Evolutionary conservation across 116 monocot genomes (phyloP).

Genomic region (Iris pallida): DNA sequence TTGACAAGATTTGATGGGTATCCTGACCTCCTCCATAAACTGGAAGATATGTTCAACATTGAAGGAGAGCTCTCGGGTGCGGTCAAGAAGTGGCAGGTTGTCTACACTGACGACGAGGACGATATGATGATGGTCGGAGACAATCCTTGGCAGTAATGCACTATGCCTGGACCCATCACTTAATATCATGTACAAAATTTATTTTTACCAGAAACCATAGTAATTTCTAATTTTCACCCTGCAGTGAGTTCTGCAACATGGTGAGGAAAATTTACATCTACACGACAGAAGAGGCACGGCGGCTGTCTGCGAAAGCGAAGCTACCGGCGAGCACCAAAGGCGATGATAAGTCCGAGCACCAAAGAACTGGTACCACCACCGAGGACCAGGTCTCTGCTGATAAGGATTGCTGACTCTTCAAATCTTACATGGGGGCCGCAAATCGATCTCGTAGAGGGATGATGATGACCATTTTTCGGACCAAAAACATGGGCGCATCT

Average conservation of each 20-base stretch:
- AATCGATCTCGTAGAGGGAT: no score
- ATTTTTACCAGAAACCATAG: background rate
- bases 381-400: no score
- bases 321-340: constrained; percentile 9
- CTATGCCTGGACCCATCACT: background rate
- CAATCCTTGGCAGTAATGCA: constrained; percentile 46
- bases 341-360: no score
- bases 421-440: no score
- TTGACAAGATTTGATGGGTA: constrained; percentile 42
- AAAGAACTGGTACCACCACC: no score
- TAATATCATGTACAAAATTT: background rate
- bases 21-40: constrained; percentile 34
- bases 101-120: constrained; percentile 61
- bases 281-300: constrained; percentile 23
- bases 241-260: constrained; percentile 48
- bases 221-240: background rate
- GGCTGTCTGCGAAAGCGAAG: constrained; percentile 45
- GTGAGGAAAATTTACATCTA: constrained; percentile 47
- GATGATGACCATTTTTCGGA: background rate
- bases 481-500: background rate
- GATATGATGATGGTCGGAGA: constrained; percentile 63
- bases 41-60: constrained; percentile 65
- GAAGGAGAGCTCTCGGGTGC: constrained; percentile 41
- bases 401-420: no score
- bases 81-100: constrained; percentile 47